Evolutionary conservation across 805 yeast species (phyloP).

Genomic region (Starmerella tilneyi): DNA sequence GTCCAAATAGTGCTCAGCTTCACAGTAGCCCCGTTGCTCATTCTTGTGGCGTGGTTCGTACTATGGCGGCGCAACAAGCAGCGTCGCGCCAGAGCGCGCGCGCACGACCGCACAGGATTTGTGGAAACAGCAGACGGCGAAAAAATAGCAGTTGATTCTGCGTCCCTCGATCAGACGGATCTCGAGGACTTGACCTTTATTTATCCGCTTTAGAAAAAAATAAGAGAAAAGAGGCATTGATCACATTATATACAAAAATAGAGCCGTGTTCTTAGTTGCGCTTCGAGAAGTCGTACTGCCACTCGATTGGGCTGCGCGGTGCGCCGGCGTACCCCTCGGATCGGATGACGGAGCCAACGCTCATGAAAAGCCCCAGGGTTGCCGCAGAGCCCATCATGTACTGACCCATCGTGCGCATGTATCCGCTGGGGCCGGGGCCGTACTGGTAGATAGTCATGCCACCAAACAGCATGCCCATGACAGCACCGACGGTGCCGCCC

Average conservation of each 20-base stretch:
- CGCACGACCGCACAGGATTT: background rate
- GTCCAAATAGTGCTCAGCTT: slow-evolving; percentile 41
- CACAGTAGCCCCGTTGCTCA: slow-evolving; percentile 36
- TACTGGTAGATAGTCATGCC: slow-evolving; percentile 80
- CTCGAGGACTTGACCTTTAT: slow-evolving; percentile 43
- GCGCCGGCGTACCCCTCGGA: slow-evolving; percentile 24
- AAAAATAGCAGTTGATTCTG: slow-evolving; percentile 33
- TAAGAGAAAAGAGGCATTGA: background rate
- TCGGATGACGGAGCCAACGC: slow-evolving; percentile 65
- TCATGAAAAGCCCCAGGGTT: slow-evolving; percentile 92
- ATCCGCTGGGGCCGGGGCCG: slow-evolving; percentile 98
- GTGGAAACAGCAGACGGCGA: slow-evolving; percentile 31
- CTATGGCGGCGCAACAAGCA: slow-evolving; percentile 37
- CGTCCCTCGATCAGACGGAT: slow-evolving; percentile 46
- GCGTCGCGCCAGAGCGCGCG: slow-evolving; percentile 5
- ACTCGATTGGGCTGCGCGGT: slow-evolving; percentile 18
- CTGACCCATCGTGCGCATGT: slow-evolving; percentile 91
- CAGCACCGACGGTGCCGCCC: slow-evolving; percentile 90
- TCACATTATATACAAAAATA: slow-evolving; percentile 6
- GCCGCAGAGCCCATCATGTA: slow-evolving; percentile 95
- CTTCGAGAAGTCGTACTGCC: slow-evolving; percentile 13
- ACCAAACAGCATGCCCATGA: slow-evolving; percentile 90
- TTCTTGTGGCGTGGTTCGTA: slow-evolving; percentile 38
- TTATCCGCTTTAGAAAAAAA: slow-evolving; percentile 36
- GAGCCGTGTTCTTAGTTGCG: background rate